Evolutionary conservation across 129 eudicot genomes (phyloP), one percentile per base, ranked within the genome.

Genomic region (Kitagawia praeruptora): DNA sequence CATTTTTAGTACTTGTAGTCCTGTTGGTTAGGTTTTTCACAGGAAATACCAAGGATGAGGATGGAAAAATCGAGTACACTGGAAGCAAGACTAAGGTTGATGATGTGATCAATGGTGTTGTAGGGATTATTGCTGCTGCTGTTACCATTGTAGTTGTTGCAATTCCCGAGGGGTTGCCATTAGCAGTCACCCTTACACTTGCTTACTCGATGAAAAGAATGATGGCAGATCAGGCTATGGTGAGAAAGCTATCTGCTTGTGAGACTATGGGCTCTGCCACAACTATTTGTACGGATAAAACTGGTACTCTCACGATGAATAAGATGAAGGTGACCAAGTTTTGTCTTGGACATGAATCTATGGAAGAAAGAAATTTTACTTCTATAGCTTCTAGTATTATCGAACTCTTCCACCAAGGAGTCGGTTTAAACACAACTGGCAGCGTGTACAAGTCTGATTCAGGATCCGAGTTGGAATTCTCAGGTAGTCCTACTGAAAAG

Each of bases 211-310:
- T 82, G 81, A 81, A 79, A 46, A 76, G 85, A 77, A 86, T 89
- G 93, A 86, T 82, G 93, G 82, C 82, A 1, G 93, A 85, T 77
- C 80, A 83, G 11, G 89, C 86, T 39, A 83, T 85, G 90, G 91
- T 89, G 41, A 76, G 86, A 19, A 89, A 80, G 77, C 83, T 89
- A 37, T 85, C 91, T 16, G 90, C 90, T 1, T 87, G 90, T 44
- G 90, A 89, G 73, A 89, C 89, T 1, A 89, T 89, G 87, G 93
- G 89, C 27, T 87, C 89, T 4, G 85, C 89, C 31, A 85, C 87
- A 19, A 73, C 75, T 23, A 88, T 88, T 15, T 88, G 91, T 37
- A 89, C 85, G 0, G 86, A 89, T 54, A 89, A 84, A 70, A 87
- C 93, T 0, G 90, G 90, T 0, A 85, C 87, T 15, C 85, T 89